These are phyloP conservation scores for Gaultheria prostrata DNA, from an alignment of 148 eudicot species.

Conservation along the genomic window DNA sequence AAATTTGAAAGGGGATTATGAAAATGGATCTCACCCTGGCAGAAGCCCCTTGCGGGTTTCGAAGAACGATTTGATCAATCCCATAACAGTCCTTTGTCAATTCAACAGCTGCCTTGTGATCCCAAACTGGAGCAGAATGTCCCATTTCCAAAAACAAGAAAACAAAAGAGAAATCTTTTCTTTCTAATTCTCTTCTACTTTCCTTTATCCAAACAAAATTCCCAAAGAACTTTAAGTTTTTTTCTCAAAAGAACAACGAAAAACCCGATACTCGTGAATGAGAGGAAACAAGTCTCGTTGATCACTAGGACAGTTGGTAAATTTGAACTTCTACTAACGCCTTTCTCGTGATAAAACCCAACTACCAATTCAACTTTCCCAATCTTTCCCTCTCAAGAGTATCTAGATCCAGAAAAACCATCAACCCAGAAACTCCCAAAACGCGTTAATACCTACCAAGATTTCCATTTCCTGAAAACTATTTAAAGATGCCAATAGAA, in stretches of 20 bases:
- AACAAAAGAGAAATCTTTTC: no score
- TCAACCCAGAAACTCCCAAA: constrained; percentile 19
- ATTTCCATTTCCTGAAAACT: constrained; percentile 12
- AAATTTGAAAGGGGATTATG: not conserved
- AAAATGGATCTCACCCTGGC: constrained; percentile 44
- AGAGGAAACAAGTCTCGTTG: not conserved
- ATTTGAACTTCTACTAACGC: no score
- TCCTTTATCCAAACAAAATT: no score
- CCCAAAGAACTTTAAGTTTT: constrained; percentile 1
- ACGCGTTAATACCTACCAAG: constrained; percentile 23
- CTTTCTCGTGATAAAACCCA: constrained; percentile 34
- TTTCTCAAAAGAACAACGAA: not conserved
- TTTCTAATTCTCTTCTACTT: no score
- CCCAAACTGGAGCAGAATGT: constrained; percentile 75
- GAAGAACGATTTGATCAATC: constrained; percentile 61
- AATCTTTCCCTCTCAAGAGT: constrained; percentile 1
- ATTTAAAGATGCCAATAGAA: constrained; percentile 21
- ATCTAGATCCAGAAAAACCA: constrained; percentile 24
- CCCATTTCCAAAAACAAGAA: constrained; percentile 68
- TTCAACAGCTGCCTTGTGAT: constrained; percentile 54
- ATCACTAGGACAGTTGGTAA: no score
- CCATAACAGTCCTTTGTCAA: constrained; percentile 69
- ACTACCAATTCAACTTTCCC: constrained; percentile 20
- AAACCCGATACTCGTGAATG: constrained; percentile 12
- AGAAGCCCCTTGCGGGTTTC: constrained; percentile 74